phyloP scores from a whole-genome alignment of 192 early-diverging fungal genomes.

The Coemansia sp. region DNA sequence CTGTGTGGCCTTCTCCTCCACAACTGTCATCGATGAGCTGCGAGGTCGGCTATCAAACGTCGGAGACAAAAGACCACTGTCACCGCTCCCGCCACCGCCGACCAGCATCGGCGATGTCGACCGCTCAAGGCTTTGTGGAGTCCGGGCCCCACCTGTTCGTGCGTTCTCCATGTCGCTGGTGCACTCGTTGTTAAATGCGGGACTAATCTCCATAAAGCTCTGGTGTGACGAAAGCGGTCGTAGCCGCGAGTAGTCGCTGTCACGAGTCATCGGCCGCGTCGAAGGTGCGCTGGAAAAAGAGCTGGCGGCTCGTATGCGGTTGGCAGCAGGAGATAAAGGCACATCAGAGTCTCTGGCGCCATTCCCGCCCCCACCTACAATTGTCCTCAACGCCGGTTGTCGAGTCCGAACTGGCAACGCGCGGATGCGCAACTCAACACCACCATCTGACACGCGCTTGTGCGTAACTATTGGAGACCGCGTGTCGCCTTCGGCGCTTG shows the following conservation, averaged over 20 bases:
- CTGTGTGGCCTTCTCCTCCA: slow-evolving; percentile 50
- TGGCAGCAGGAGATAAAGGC: neutral
- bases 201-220: slow-evolving; percentile 46
- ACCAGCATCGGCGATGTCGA: slow-evolving; percentile 34
- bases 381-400: slow-evolving; percentile 6
- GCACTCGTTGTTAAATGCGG: slow-evolving; percentile 38
- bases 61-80: neutral
- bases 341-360: neutral
- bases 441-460: slow-evolving; percentile 34
- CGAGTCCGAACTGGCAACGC: slow-evolving; percentile 32
- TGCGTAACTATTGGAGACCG: slow-evolving; percentile 36
- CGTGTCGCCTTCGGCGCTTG: slow-evolving; percentile 25
- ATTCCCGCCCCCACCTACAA: slow-evolving; percentile 22
- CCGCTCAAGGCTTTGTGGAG: slow-evolving; percentile 29
- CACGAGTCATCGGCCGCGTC: slow-evolving; percentile 22
- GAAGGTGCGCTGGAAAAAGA: slow-evolving; percentile 7
- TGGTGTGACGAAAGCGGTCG: slow-evolving; percentile 30
- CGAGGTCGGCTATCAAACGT: slow-evolving; percentile 21
- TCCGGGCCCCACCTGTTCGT: slow-evolving; percentile 15
- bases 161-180: slow-evolving; percentile 15
- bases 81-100: slow-evolving; percentile 26
- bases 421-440: slow-evolving; percentile 46
- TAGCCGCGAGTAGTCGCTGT: slow-evolving; percentile 36
- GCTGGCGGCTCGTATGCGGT: slow-evolving; percentile 4
- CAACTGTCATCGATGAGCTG: slow-evolving; percentile 38